These are phyloP conservation scores for Talaromyces verruculosus DNA, from an alignment of 2,329 filamentous ascomycete genomes.

Conservation along the genomic window DNA sequence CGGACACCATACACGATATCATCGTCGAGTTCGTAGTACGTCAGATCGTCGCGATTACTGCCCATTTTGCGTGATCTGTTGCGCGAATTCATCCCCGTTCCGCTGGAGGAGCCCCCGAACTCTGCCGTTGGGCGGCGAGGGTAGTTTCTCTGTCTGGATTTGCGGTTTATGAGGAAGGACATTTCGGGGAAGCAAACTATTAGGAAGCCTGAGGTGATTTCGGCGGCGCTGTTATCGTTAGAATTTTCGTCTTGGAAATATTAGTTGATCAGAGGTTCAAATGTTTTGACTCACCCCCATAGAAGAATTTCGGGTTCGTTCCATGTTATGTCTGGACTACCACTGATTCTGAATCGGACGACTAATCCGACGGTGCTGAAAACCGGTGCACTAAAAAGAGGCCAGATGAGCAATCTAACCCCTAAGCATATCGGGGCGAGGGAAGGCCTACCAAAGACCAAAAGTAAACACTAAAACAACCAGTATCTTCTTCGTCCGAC, in stretches of 20 bases:
- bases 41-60: slow-evolving; percentile 14
- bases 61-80: slow-evolving; percentile 19
- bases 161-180: slow-evolving; percentile 18
- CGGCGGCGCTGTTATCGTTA: slow-evolving; percentile 14
- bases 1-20: slow-evolving; percentile 20
- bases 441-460: slow-evolving; percentile 19
- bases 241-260: background rate
- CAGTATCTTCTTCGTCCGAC: slow-evolving; percentile 13
- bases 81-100: slow-evolving; percentile 7
- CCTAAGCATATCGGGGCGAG: background rate
- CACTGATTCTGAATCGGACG: slow-evolving; percentile 19
- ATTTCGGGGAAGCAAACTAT: slow-evolving; percentile 23
- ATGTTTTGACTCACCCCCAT: slow-evolving; percentile 17
- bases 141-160: slow-evolving; percentile 12
- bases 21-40: slow-evolving; percentile 22
- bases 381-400: slow-evolving; percentile 13
- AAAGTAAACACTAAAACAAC: slow-evolving; percentile 22
- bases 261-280: no score
- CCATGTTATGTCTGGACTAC: slow-evolving; percentile 20
- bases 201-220: slow-evolving; percentile 19
- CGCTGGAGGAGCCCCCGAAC: background rate
- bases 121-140: slow-evolving; percentile 14
- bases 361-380: slow-evolving; percentile 22
- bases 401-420: background rate
- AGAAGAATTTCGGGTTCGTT: slow-evolving; percentile 22